Evolutionary conservation across 1,139 yeast species (phyloP), one percentile per base, ranked within the genome.

Genomic region (Lodderomyces elongisporus): DNA sequence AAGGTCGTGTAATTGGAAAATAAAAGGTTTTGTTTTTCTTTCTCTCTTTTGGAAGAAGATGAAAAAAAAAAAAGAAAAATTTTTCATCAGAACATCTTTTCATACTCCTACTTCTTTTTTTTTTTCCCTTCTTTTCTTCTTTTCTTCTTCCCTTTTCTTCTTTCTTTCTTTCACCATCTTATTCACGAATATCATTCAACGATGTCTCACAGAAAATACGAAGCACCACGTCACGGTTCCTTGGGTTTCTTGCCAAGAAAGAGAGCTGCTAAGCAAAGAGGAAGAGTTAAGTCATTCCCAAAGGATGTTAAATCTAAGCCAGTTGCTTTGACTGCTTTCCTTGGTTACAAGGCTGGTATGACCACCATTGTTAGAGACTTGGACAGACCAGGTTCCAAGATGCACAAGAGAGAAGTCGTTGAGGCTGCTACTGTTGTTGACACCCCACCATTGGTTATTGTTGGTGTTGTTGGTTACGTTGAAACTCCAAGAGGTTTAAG

Each of bases 211-310:
- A 85, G 98, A 84, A 91, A 91, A 82, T 91, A 66, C 93, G 97
- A 91, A 85, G 95, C 94, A 60, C 98, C 99, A 78, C 88, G 99
- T 80, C 97, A 91, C 88, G 99, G 98, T 74, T 91, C 95, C 71
- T 79, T 91, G 70, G 98, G 97, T 66, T 91, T 88, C 96, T 74
- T 71, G 80, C 97, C 97, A 83, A 85, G 96, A 82, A 89, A 89
- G 96, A 88, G 98, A 81, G 93, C 98, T 64, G 81, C 95, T 72
- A 79, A 85, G 70, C 93, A 87, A 78, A 85, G 95, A 81, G 98
- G 96, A 74, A 88, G 85, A 78, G 94, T 89, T 65, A 89, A 88
- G 87, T 77, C 98, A 46, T 93, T 91, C 95, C 98, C 99, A 67
- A 87, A 84, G 80, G 98, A 93, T 71, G 95, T 85, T 71, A 81